Evolutionary conservation across 495 filamentous ascomycete species (phyloP).

Genomic region (Hyaloscypha variabilis): DNA sequence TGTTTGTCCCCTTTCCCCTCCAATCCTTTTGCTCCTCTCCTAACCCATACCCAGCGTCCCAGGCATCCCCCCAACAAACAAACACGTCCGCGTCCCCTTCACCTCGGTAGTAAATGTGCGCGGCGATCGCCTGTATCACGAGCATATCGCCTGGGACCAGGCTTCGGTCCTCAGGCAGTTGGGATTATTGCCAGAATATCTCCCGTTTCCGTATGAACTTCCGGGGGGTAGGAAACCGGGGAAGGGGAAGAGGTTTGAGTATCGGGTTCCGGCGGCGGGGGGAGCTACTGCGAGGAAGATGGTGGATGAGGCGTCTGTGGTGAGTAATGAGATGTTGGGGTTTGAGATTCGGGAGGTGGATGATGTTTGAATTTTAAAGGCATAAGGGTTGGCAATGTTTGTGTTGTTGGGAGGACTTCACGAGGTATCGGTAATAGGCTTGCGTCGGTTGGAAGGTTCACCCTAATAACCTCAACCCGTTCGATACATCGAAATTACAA

Average conservation of each 20-base stretch:
- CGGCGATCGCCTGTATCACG: conserved; percentile 73
- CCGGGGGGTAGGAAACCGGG: conserved; percentile 41
- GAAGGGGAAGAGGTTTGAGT: conserved; percentile 54
- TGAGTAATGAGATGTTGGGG: conserved; percentile 67
- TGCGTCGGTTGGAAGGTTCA: too few species aligned
- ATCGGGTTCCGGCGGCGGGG: conserved; percentile 70
- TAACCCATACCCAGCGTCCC: background rate
- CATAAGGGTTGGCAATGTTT: too few species aligned
- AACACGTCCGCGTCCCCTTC: conserved; percentile 68
- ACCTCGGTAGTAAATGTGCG: conserved; percentile 76
- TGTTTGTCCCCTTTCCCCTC: conserved; percentile 39
- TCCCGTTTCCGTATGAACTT: conserved; percentile 57
- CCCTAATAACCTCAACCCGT: too few species aligned
- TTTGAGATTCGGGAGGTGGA: conserved; percentile 33
- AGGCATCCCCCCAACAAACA: conserved; percentile 1
- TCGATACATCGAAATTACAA: too few species aligned
- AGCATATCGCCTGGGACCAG: conserved; percentile 91
- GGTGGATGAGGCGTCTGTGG: conserved; percentile 58
- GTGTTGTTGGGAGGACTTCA: too few species aligned
- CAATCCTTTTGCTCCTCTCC: conserved; percentile 1
- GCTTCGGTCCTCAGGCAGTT: conserved; percentile 77
- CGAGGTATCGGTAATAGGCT: too few species aligned
- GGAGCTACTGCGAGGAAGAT: conserved; percentile 68
- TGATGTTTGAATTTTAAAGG: conserved; percentile 13
- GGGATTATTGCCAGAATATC: conserved; percentile 66